A percentile compares a stretch with the other conserved stretches of the same genome.
These are phyloP conservation scores for Cnidoscolus chayamansa DNA, from an alignment of 441 rosid genomes.

Conservation along the genomic window DNA sequence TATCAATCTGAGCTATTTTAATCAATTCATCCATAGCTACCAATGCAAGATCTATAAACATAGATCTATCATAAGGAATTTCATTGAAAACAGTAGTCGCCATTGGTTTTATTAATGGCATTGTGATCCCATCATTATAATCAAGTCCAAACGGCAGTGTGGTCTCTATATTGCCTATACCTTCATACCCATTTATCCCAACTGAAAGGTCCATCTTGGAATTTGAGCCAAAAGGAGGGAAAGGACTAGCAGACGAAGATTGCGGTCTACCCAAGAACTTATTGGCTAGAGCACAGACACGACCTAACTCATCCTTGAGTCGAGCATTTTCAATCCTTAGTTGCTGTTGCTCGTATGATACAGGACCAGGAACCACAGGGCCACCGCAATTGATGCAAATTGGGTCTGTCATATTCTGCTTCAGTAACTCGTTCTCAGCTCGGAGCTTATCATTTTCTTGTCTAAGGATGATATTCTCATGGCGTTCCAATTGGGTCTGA, in stretches of 20 bases:
- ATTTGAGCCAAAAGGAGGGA: slow-evolving; percentile 47
- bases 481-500: slow-evolving; percentile 77
- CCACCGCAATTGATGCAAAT: slow-evolving; percentile 75
- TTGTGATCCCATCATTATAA: slow-evolving; percentile 32
- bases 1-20: slow-evolving; percentile 55
- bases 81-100: slow-evolving; percentile 27
- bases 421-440: slow-evolving; percentile 64
- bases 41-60: slow-evolving; percentile 60
- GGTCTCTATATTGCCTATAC: slow-evolving; percentile 26
- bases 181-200: slow-evolving; percentile 45
- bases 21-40: slow-evolving; percentile 72
- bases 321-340: slow-evolving; percentile 75
- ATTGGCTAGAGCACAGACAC: slow-evolving; percentile 62
- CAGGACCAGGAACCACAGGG: slow-evolving; percentile 53
- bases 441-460: slow-evolving; percentile 77
- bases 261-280: slow-evolving; percentile 69
- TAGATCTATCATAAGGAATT: slow-evolving; percentile 41
- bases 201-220: slow-evolving; percentile 52
- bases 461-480: slow-evolving; percentile 62
- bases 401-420: slow-evolving; percentile 60
- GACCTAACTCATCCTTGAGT: slow-evolving; percentile 64
- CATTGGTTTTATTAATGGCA: slow-evolving; percentile 24
- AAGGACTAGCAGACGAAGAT: slow-evolving; percentile 31
- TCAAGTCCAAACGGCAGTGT: slow-evolving; percentile 40
- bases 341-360: slow-evolving; percentile 70